Evolutionary conservation across 163 green algal genomes (phyloP).

Genomic region (Chlorella variabilis): DNA sequence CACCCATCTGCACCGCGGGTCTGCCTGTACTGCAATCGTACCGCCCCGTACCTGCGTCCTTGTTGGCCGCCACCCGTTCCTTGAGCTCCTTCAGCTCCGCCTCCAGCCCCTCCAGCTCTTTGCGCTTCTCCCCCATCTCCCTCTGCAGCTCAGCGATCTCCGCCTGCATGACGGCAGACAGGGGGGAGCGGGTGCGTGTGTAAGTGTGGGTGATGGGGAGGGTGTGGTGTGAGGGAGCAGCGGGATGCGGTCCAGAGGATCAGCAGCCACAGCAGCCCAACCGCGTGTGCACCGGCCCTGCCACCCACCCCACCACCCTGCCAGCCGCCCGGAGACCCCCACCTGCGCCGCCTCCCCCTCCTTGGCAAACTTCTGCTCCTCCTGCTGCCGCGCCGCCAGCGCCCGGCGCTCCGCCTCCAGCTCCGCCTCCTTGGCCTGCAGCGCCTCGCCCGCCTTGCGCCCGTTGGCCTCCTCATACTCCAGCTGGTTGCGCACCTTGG

Average conservation of each 20-base stretch:
- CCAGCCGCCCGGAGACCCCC: not conserved
- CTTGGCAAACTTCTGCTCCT: conserved; percentile 43
- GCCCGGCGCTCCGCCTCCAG: conserved; percentile 33
- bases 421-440: conserved; percentile 28
- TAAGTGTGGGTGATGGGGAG: no score
- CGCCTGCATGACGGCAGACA: conserved; percentile 30
- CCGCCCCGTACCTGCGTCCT: conserved; percentile 24
- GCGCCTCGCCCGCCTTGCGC: conserved; percentile 16
- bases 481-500: conserved; percentile 67
- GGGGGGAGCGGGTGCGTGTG: no score
- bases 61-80: conserved; percentile 19
- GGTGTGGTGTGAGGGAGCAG: no score
- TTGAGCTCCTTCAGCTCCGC: conserved; percentile 46
- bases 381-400: conserved; percentile 12
- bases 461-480: conserved; percentile 74
- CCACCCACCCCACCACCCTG: conserved; percentile 1
- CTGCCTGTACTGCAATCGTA: no score
- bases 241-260: no score
- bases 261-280: no score
- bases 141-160: conserved; percentile 55
- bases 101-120: conserved; percentile 24
- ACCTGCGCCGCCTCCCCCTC: conserved; percentile 18
- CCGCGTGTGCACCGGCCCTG: no score
- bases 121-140: not conserved
- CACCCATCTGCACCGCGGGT: no score